Base-by-base conservation (phyloP, 1,284 basidiomycete species). In the Puccinia polysora region DNA sequence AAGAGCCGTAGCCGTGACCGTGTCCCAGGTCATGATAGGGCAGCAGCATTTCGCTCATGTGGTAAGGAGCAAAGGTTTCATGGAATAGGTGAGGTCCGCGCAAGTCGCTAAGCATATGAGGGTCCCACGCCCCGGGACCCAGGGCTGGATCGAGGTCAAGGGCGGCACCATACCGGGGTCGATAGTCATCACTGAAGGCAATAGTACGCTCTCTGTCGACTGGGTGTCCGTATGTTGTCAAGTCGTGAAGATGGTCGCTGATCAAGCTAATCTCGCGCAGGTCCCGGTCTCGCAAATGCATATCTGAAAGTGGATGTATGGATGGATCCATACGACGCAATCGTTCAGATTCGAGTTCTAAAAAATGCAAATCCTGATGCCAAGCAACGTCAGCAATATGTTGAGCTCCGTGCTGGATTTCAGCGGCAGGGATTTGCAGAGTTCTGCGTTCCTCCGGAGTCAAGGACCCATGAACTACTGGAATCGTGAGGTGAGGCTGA, bases 381-480 rank as follows among this genome's bases (percentile, higher is more conserved):
- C n/a, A n/a, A n/a, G n/a, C n/a, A n/a, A n/a, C n/a, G n/a, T n/a
- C n/a, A n/a, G n/a, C n/a, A n/a, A n/a, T n/a, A n/a, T n/a, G n/a
- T n/a, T n/a, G 55, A 20, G 55, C 55, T 18, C 34, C 18, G 2
- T 58, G 23, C 34, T 36, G 32, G 15, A 50, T 2, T 23, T 50
- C 8, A 23, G 49, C 5, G 23, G 30, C 53, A 23, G 53, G 18
- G 20, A 56, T 30, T 7, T 56, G 30, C 28, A 56, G 34, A 8
- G 28, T 34, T 12, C 36, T 20, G n/a, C 28, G 55, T 28, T 58
- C 32, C 14, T 58, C 56, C 20, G 36, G 36, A 2, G 45, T 40
- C 56, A 59, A 25, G 8, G 56, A 59, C 45, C 28, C 56, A 59
- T 58, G n/a, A n/a, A n/a, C n/a, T n/a, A n/a, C n/a, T n/a, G n/a